A percentile compares a stretch with the other conserved stretches of the same genome.
Conservation (phyloP, 495 filamentous ascomycete species). For the Penicillium psychrofluorescens region DNA sequence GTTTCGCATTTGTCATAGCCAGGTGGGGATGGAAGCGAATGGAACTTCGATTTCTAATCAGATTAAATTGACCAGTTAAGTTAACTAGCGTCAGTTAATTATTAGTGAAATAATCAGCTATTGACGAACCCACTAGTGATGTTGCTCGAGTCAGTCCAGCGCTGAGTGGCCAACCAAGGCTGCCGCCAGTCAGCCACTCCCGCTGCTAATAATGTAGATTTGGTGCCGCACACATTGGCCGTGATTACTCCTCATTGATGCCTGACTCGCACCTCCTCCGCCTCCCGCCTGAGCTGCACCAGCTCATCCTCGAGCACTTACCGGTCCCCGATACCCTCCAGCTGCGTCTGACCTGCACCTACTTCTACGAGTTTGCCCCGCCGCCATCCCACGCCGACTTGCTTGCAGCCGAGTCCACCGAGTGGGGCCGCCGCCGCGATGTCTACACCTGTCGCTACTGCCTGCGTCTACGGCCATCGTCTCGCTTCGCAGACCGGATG, state of each 20-base stretch:
- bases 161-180: no score
- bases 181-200: no score
- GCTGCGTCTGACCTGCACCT: conserved; percentile 40
- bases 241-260: conserved; percentile 1
- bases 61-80: no score
- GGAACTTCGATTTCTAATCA: conserved; percentile 15
- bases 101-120: no score
- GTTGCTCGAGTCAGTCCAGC: no score
- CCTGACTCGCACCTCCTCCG: conserved; percentile 21
- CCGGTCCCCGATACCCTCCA: conserved; percentile 48
- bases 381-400: conserved; percentile 18
- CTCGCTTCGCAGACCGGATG: conserved; percentile 26
- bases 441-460: conserved; percentile 34
- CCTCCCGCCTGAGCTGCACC: conserved; percentile 53
- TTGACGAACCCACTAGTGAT: no score
- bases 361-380: conserved; percentile 19
- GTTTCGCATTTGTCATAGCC: background rate
- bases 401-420: conserved; percentile 16
- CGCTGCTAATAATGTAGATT: no score
- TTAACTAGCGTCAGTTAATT: no score
- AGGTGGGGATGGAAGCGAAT: conserved; percentile 9
- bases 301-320: conserved; percentile 46
- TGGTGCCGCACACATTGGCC: no score
- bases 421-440: conserved; percentile 16
- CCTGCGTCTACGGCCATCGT: conserved; percentile 21